Conservation (phyloP, 23 red algal species). For the Gracilaria gracilis region DNA sequence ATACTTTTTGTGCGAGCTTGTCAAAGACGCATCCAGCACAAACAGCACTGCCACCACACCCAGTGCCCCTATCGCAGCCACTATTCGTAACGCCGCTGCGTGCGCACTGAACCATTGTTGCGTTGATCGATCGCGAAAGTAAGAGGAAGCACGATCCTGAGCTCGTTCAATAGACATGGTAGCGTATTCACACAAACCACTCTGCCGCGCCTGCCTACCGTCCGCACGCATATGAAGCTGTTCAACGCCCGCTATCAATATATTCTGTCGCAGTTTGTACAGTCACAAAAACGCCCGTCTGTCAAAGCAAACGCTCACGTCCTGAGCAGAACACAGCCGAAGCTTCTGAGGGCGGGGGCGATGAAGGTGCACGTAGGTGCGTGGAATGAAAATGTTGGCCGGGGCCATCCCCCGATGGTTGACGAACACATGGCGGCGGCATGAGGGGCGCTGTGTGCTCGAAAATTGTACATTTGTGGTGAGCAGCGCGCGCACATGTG, state of each 20-base stretch:
- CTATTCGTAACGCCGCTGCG: background rate
- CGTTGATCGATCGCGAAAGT: constrained; percentile 7
- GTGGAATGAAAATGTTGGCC: no score
- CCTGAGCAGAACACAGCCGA: background rate
- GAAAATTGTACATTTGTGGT: background rate
- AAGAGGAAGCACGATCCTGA: background rate
- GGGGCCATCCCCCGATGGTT: background rate
- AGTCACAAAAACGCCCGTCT: no score
- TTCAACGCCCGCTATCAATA: no score
- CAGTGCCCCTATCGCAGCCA: no score
- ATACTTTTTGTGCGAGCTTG: constrained; percentile 36
- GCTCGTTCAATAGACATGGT: constrained; percentile 35
- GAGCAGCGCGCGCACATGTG: background rate
- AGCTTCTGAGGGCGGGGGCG: no score
- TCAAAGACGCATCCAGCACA: constrained; percentile 9
- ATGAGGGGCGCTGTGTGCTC: background rate
- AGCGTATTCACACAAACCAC: constrained; percentile 9
- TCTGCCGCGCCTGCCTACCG: background rate
- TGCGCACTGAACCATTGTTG: constrained; percentile 13
- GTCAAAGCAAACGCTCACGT: background rate
- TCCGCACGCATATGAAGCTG: background rate
- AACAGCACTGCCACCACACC: background rate
- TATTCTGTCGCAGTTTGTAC: no score
- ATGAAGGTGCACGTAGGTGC: no score
- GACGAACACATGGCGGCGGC: background rate